Evolutionary conservation across 2,329 filamentous ascomycete genomes (phyloP).

Genomic region (Fusarium palustre): DNA sequence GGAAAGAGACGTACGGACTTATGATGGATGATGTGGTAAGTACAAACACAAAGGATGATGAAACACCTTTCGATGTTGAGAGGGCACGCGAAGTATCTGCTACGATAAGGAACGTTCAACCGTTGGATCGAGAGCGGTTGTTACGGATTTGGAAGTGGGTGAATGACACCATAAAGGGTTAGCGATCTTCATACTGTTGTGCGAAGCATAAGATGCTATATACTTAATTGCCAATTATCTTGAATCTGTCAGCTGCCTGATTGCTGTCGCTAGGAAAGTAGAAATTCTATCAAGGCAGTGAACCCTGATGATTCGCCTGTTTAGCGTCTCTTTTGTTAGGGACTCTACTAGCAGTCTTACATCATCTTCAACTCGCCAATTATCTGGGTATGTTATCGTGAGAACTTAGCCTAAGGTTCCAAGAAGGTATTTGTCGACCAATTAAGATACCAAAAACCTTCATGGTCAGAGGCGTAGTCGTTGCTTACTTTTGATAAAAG

Average conservation of each 20-base stretch:
- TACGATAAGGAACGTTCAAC: conserved; percentile 20
- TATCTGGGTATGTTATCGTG: neutral
- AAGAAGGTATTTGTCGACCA: neutral
- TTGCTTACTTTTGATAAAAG: neutral
- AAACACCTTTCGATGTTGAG: conserved; percentile 22
- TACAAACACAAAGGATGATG: accelerated
- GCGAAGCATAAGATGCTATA: neutral
- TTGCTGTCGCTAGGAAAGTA: neutral
- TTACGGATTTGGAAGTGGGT: conserved; percentile 44
- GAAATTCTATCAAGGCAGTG: neutral
- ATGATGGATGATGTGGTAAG: neutral
- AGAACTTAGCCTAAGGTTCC: neutral
- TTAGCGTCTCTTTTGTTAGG: neutral
- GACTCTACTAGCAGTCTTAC: neutral
- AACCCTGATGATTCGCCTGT: neutral
- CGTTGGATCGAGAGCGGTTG: conserved; percentile 30
- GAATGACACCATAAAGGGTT: neutral
- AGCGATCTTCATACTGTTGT: accelerated
- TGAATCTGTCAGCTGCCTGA: accelerated
- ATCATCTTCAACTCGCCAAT: neutral
- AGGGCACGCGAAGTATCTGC: conserved; percentile 13
- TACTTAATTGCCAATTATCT: neutral
- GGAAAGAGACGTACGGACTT: conserved; percentile 31
- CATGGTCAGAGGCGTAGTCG: neutral
- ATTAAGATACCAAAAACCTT: neutral